A percentile compares a stretch with the other conserved stretches of the same genome.
phyloP scores from a whole-genome alignment of 2,329 filamentous ascomycete species.

The Phyllosticta capitalensis region DNA sequence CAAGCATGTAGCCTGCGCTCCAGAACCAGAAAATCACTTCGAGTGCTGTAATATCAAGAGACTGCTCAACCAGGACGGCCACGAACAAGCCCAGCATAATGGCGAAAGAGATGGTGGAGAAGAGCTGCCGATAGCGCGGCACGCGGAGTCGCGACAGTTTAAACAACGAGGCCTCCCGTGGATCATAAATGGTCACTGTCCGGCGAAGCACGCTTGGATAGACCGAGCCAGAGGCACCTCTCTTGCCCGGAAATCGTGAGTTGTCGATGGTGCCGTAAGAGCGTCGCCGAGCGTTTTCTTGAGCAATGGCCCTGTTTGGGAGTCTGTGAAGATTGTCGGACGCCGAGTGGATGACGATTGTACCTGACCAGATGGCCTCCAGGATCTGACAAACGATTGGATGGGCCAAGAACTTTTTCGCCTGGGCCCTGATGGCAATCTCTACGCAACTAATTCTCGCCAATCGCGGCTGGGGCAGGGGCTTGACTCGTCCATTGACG shows the following conservation, averaged over 20 bases:
- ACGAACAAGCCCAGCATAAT: slow-evolving; percentile 78
- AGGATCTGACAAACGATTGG: slow-evolving; percentile 87
- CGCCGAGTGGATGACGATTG: slow-evolving; percentile 85
- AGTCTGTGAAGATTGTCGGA: slow-evolving; percentile 73
- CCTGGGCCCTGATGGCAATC: slow-evolving; percentile 83
- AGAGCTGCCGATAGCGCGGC: slow-evolving; percentile 80
- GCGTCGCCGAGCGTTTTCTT: background rate
- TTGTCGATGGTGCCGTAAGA: slow-evolving; percentile 16
- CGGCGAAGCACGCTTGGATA: slow-evolving; percentile 41
- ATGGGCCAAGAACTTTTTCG: slow-evolving; percentile 86
- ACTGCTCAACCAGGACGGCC: slow-evolving; percentile 67
- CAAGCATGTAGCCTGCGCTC: slow-evolving; percentile 94
- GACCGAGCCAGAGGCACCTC: slow-evolving; percentile 13
- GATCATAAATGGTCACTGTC: slow-evolving; percentile 81
- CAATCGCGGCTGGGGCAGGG: slow-evolving; percentile 34
- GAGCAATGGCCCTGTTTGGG: slow-evolving; percentile 27
- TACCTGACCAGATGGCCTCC: slow-evolving; percentile 95
- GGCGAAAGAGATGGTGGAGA: slow-evolving; percentile 80
- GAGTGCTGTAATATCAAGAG: slow-evolving; percentile 68
- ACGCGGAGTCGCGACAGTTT: slow-evolving; percentile 86
- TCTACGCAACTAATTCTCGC: slow-evolving; percentile 84
- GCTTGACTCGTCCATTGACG: slow-evolving; percentile 12
- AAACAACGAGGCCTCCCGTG: slow-evolving; percentile 78
- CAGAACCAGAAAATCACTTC: slow-evolving; percentile 96
- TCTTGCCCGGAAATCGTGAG: background rate